Conservation (phyloP, 192 early-diverging fungal species). For the Blastocladiella britannica region DNA sequence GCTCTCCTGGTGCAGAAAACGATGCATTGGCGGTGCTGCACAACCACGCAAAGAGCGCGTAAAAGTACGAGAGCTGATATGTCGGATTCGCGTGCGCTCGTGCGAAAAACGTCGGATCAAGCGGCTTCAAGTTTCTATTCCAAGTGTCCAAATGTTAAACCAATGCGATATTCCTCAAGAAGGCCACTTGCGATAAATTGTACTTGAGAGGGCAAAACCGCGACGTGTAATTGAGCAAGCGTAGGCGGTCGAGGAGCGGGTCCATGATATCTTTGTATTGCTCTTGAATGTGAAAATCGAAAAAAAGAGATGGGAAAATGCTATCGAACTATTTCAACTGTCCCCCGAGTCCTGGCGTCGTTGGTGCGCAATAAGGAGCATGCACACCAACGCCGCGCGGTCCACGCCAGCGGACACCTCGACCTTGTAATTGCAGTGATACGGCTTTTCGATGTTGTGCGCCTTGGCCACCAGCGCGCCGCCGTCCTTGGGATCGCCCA, state of each 20-base stretch:
- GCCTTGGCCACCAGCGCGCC: too few relatives aligned
- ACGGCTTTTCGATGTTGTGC: too few relatives aligned
- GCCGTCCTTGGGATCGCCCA: too few relatives aligned
- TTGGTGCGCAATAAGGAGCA: too few relatives aligned
- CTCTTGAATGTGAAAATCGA: neutral
- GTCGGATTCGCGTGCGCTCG: conserved; percentile 17
- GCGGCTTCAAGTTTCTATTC: neutral
- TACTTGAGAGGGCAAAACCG: conserved; percentile 1
- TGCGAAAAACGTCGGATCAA: neutral
- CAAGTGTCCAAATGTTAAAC: too few relatives aligned
- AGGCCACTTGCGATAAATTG: conserved; percentile 1
- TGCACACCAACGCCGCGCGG: too few relatives aligned
- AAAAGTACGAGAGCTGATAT: conserved; percentile 33
- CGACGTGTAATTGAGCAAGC: conserved; percentile 3
- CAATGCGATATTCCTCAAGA: too few relatives aligned
- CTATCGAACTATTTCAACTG: too few relatives aligned
- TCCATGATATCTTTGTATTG: conserved; percentile 1
- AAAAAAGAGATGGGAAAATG: too few relatives aligned
- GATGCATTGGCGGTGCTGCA: conserved; percentile 11
- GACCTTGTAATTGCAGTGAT: too few relatives aligned
- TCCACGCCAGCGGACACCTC: too few relatives aligned
- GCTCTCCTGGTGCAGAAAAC: conserved; percentile 30
- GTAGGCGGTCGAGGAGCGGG: conserved; percentile 1
- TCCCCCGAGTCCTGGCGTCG: too few relatives aligned
- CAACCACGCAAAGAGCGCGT: conserved; percentile 26